Evolutionary conservation across 2,329 filamentous ascomycete genomes (phyloP).

Genomic region (Trichophyton simii): DNA sequence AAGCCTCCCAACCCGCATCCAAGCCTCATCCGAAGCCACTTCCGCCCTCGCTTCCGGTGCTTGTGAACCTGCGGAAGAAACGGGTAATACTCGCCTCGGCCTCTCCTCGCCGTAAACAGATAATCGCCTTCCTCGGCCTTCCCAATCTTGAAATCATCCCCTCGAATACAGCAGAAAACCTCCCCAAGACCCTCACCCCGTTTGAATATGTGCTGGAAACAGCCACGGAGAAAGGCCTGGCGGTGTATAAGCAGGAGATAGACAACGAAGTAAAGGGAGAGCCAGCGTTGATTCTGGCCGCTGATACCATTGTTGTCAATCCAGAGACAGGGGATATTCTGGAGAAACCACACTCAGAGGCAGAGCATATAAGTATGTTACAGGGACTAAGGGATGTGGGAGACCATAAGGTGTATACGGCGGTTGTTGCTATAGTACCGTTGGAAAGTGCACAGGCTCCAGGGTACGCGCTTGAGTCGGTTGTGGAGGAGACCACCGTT

Average conservation of each 20-base stretch:
- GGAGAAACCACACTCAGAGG: conserved; percentile 77
- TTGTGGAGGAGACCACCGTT: conserved; percentile 87
- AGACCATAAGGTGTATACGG: conserved; percentile 73
- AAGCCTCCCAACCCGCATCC: conserved; percentile 14
- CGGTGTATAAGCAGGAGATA: conserved; percentile 53
- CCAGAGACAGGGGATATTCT: conserved; percentile 62
- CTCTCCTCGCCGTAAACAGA: conserved; percentile 69
- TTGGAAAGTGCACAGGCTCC: conserved; percentile 67
- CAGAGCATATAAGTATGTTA: conserved; percentile 73
- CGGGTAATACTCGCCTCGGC: conserved; percentile 82
- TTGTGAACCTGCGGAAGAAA: conserved; percentile 62
- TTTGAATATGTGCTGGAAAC: conserved; percentile 88
- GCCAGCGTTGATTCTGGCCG: conserved; percentile 72
- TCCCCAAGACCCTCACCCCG: conserved; percentile 65
- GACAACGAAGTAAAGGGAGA: conserved; percentile 49
- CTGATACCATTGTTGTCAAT: conserved; percentile 75
- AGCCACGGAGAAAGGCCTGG: conserved; percentile 67
- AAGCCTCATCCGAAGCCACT: conserved; percentile 20
- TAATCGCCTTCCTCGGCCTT: conserved; percentile 69
- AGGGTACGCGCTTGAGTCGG: conserved; percentile 68
- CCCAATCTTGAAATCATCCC: conserved; percentile 71
- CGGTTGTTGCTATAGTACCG: conserved; percentile 71
- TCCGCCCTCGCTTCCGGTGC: conserved; percentile 66
- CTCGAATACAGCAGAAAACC: conserved; percentile 71
- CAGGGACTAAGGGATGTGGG: conserved; percentile 64